Conservation (phyloP, 495 filamentous ascomycete species). For the Xylaria scruposa region DNA sequence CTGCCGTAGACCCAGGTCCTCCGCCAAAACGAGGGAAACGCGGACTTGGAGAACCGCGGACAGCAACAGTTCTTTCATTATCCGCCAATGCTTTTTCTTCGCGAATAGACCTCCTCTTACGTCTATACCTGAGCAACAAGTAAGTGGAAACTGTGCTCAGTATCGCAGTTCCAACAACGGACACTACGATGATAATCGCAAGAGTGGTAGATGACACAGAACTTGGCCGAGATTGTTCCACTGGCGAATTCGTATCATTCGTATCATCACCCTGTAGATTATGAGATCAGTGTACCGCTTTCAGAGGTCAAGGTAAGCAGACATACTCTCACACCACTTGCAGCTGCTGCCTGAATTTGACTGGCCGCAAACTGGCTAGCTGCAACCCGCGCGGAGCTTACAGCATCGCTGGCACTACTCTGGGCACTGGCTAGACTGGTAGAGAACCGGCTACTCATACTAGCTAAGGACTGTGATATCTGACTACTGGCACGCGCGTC, state of each 20-base stretch:
- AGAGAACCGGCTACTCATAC: conserved; percentile 38
- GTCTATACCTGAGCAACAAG: conserved; percentile 43
- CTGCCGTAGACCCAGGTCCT: conserved; percentile 28
- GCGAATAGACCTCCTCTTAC: conserved; percentile 34
- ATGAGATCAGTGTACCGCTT: neutral
- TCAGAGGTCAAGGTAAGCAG: too few relatives aligned
- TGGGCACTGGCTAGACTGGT: conserved; percentile 30
- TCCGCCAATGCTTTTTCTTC: conserved; percentile 18
- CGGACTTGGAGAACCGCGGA: conserved; percentile 32
- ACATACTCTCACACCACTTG: conserved; percentile 44
- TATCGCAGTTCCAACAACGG: conserved; percentile 49
- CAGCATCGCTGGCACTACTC: conserved; percentile 35
- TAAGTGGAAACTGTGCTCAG: conserved; percentile 43
- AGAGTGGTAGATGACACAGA: conserved; percentile 46
- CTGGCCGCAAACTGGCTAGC: conserved; percentile 46
- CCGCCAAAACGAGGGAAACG: conserved; percentile 34
- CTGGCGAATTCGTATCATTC: conserved; percentile 39
- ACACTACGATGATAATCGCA: conserved; percentile 41
- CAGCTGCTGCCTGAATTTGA: conserved; percentile 43
- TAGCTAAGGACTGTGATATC: conserved; percentile 31
- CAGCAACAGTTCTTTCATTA: conserved; percentile 28
- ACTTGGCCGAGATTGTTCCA: conserved; percentile 42
- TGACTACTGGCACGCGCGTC: conserved; percentile 35
- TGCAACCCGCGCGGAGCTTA: conserved; percentile 32
- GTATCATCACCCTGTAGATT: conserved; percentile 33